A percentile compares a stretch with the other conserved stretches of the same genome.
Evolutionary conservation across 1,284 basidiomycete species (phyloP).

Genomic region (Agroathelia rolfsii): DNA sequence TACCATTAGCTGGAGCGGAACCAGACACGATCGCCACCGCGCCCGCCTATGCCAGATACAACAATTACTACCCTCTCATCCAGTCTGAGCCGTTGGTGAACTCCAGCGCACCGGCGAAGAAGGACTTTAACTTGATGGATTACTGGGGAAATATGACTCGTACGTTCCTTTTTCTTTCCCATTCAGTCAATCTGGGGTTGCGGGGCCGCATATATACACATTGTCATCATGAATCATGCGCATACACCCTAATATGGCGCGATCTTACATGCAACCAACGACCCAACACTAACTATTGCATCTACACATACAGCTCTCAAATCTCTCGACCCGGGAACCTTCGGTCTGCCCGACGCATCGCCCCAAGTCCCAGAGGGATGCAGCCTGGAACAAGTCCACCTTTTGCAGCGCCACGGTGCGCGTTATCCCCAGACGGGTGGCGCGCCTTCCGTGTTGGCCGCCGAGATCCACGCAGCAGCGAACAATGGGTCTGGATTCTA

Average conservation of each 20-base stretch:
- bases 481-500: conserved; percentile 26
- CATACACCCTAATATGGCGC: too few species aligned
- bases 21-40: conserved; percentile 37
- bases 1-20: conserved; percentile 42
- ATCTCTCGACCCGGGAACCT: conserved; percentile 43
- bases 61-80: conserved; percentile 27
- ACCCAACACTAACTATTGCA: too few species aligned
- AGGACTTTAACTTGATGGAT: conserved; percentile 32
- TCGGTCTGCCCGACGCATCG: conserved; percentile 43
- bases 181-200: too few species aligned
- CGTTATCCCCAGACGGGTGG: conserved; percentile 36
- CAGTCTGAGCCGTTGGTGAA: conserved; percentile 27
- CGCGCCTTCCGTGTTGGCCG: conserved; percentile 30
- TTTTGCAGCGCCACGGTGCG: conserved; percentile 48
- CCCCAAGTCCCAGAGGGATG: conserved; percentile 41
- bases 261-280: too few species aligned
- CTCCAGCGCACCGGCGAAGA: too few species aligned
- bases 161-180: too few species aligned
- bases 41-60: conserved; percentile 26
- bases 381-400: conserved; percentile 38
- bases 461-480: conserved; percentile 27
- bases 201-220: too few species aligned
- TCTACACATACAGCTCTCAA: too few species aligned
- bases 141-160: conserved; percentile 49
- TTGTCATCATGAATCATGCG: too few species aligned